Evolutionary conservation across 2,329 filamentous ascomycete species (phyloP).

Genomic region (Aureobasidium sp.): DNA sequence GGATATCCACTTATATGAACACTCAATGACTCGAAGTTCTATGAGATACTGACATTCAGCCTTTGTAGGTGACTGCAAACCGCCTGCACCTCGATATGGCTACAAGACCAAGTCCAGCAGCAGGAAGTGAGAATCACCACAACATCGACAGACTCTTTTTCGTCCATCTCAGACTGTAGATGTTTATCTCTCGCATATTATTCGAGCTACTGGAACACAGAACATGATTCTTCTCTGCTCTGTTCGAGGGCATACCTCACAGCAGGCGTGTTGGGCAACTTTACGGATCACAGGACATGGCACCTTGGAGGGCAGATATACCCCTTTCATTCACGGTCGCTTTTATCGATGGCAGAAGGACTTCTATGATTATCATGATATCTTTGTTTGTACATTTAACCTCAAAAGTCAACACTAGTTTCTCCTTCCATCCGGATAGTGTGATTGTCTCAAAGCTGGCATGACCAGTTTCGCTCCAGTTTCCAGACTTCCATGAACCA

Average conservation of each 20-base stretch:
- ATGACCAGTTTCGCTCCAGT: neutral
- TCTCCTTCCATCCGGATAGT: neutral
- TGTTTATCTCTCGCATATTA: neutral
- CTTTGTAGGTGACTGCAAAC: conserved; percentile 14
- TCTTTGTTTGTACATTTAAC: neutral
- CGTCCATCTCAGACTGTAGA: neutral
- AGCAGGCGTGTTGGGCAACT: neutral
- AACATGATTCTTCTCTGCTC: neutral
- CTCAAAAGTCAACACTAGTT: neutral
- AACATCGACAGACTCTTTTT: neutral
- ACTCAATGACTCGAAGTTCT: neutral
- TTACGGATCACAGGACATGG: neutral
- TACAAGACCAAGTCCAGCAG: neutral
- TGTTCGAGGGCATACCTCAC: neutral
- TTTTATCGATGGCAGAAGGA: neutral
- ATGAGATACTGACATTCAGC: neutral
- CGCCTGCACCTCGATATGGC: conserved; percentile 4
- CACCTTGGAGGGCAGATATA: neutral
- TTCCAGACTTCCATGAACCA: neutral
- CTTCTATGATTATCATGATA: neutral
- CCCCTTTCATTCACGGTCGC: neutral
- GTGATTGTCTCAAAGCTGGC: neutral
- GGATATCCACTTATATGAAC: neutral
- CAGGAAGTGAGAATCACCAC: neutral
- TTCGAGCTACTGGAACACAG: neutral